Base-by-base conservation (phyloP, 352 stramenopile genomes). In the Aphanomyces euteiches region DNA sequence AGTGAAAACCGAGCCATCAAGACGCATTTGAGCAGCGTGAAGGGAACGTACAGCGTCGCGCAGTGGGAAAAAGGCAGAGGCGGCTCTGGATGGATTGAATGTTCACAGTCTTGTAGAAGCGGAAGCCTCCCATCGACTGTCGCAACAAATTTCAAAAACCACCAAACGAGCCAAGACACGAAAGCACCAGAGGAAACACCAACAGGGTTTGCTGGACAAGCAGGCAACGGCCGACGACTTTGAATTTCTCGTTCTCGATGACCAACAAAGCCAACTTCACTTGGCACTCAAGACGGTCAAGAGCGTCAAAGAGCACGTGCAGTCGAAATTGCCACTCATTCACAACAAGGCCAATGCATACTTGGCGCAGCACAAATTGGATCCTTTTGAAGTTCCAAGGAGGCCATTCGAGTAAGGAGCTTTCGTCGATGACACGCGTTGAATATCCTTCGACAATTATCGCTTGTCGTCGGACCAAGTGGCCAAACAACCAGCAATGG, bases 1-100 rank as follows among this genome's bases (percentile, higher is more conserved):
- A 54, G 7, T 19, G 40, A 67, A 50, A 67, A 67, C 21, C 19
- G 19, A 39, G 59, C 43, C 0, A 67, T 67, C 3, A 67, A 67
- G 21, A 19, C 4, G 4, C 59, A 67, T 36, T 45, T 67, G 21
- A n/a, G 34, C 7, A 48, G 37, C n/a, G 59, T 67, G 19, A 67
- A 67, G 21, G 59, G 59, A 17, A 67, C 59, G 59, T 67, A 67
- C 43, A 67, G 43, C 41, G 43, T 50, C 15, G 59, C 59, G 4
- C 39, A 40, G n/a, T 67, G 59, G 59, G 56, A 34, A 21, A 63
- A 67, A 67, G 59, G 38, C 36, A 39, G 38, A 39, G 4, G 21
- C 13, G 19, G 28, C 28, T 28, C 28, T 13, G 48, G 12, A 13
- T 43, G 10, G 15, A 63, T 38, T 63, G 6, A 40, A 53, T 6